Evolutionary conservation across 2,329 filamentous ascomycete species (phyloP).

Genomic region (Colletotrichum phormii): DNA sequence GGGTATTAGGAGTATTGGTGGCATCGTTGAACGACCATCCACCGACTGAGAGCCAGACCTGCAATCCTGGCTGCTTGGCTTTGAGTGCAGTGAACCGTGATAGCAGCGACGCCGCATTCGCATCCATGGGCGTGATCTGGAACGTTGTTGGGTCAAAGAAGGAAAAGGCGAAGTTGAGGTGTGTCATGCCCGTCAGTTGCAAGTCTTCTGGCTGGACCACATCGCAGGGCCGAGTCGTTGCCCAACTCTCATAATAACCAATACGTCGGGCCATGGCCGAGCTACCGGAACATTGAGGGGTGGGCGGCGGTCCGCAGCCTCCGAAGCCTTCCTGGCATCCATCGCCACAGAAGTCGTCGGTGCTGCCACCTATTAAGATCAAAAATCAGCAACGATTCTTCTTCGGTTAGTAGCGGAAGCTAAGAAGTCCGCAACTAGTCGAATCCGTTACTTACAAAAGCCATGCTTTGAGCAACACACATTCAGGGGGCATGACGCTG

Average conservation of each 20-base stretch:
- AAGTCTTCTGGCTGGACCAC: constrained; percentile 33
- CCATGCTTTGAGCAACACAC: constrained; percentile 44
- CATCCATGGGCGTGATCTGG: constrained; percentile 41
- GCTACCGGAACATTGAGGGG: neutral
- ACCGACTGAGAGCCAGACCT: constrained; percentile 54
- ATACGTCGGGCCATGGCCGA: constrained; percentile 38
- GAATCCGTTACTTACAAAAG: neutral
- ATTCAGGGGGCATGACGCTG: constrained; percentile 43
- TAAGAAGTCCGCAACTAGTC: neutral
- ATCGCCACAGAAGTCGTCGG: constrained; percentile 29
- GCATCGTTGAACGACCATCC: constrained; percentile 53
- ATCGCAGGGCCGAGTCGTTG: constrained; percentile 38
- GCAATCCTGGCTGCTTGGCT: constrained; percentile 40
- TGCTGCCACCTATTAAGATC: neutral
- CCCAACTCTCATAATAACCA: constrained; percentile 51
- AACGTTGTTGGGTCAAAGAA: constrained; percentile 50
- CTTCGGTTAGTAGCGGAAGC: neutral
- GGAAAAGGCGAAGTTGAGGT: constrained; percentile 53
- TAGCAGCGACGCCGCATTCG: constrained; percentile 37
- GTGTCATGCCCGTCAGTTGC: constrained; percentile 26
- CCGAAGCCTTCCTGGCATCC: neutral
- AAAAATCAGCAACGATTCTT: neutral
- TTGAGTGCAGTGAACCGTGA: constrained; percentile 47
- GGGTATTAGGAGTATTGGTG: constrained; percentile 12
- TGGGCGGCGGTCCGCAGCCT: neutral